These are phyloP conservation scores for Solanum tacnaense DNA, from an alignment of 257 asterid genomes.

Conservation along the genomic window DNA sequence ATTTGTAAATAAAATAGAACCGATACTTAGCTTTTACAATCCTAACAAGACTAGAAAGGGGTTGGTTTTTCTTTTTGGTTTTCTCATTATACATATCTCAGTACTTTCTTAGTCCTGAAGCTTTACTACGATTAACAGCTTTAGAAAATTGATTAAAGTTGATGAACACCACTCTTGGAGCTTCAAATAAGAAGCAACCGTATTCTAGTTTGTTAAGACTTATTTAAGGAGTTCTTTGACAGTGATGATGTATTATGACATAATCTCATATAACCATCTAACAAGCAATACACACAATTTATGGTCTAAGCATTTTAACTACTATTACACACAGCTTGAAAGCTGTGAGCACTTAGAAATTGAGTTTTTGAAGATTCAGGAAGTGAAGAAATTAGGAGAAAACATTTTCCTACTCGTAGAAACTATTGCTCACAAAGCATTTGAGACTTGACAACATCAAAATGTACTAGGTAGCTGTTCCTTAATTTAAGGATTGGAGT, in stretches of 20 bases:
- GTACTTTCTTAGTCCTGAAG: neutral
- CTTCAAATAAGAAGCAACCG: neutral
- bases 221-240: neutral
- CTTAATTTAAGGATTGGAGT: neutral
- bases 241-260: neutral
- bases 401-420: neutral
- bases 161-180: neutral
- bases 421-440: neutral
- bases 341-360: neutral
- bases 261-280: neutral
- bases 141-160: neutral
- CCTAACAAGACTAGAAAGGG: neutral
- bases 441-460: neutral
- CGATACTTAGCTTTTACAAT: neutral
- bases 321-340: neutral
- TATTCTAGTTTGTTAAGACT: neutral
- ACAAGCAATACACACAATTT: neutral
- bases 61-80: neutral
- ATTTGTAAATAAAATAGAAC: neutral
- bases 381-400: neutral
- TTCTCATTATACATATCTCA: neutral
- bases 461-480: neutral
- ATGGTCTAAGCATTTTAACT: neutral
- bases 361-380: neutral
- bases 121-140: neutral